Evolutionary conservation across 257 asterid genomes (phyloP).

Genomic region (Fraxinus cuspidata): DNA sequence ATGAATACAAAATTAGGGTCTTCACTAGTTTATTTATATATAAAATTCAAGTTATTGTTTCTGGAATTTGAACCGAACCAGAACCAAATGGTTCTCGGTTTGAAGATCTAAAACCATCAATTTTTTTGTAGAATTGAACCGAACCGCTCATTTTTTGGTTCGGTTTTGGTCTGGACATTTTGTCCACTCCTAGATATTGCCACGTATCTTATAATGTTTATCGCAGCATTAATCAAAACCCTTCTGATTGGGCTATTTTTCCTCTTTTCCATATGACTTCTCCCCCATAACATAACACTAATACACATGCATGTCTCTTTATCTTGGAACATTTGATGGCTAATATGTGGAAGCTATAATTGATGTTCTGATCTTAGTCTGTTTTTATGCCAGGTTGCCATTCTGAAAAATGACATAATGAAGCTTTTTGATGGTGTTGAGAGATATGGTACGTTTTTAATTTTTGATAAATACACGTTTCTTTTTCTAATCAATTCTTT

Average conservation of each 20-base stretch:
- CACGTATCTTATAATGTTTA: slow-evolving; percentile 4
- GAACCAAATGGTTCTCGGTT: no score
- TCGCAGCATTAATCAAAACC: slow-evolving; percentile 16
- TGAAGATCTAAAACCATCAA: no score
- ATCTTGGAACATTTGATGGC: slow-evolving; percentile 8
- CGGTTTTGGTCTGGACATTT: no score
- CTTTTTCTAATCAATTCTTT: not conserved
- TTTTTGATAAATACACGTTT: not conserved
- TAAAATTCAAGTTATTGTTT: no score
- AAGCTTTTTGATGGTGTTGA: slow-evolving; percentile 89
- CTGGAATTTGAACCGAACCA: no score
- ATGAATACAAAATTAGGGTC: no score
- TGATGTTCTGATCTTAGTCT: slow-evolving; percentile 30
- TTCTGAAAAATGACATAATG: slow-evolving; percentile 62
- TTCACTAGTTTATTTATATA: no score
- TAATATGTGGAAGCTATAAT: slow-evolving; percentile 9
- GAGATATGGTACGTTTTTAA: slow-evolving; percentile 63
- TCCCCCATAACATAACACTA: slow-evolving; percentile 9
- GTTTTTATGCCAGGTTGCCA: slow-evolving; percentile 56
- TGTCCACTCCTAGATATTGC: no score
- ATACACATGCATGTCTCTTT: not conserved
- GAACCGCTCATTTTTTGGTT: no score
- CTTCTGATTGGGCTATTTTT: slow-evolving; percentile 10
- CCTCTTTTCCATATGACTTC: not conserved
- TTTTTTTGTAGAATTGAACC: no score